Base-by-base conservation (phyloP, 352 stramenopile genomes). In the Phytophthora europaea region DNA sequence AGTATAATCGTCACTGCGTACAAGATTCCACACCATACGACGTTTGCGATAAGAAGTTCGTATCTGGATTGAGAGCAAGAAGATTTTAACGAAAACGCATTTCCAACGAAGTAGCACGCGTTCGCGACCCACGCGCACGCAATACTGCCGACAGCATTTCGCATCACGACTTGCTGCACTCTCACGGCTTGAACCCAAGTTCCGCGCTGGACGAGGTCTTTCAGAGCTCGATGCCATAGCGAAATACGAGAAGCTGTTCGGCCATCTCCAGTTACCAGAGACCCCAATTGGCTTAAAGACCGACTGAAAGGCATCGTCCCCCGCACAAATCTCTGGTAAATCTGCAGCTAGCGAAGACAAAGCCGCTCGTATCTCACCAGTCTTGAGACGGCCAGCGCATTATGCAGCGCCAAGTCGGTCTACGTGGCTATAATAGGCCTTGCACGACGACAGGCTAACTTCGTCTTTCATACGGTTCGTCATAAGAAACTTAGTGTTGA, bases 1-100 rank as follows among this genome's bases (percentile, higher is more conserved):
- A 63, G 33, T 12, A 83, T 26, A 23, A 76, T 74, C 12, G 81
- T 64, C 23, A 78, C 48, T 28, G 55, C 71, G 52, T 78, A 81
- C 16, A 76, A 65, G 16, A 71, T 7, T 8, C 72, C 55, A 28
- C 66, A 79, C 76, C 74, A 86, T 16, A 81, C 38, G 7, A 83
- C 64, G 23, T 70, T 75, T 4, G 69, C 67, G 23, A 73, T 51
- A 22, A 84, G 63, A 5, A 82, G 71, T 1, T 72, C 71, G 28
- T 40, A 55, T 40, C 64, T 66, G 10, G 60, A 65, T 23, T 83
- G 73, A 8, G 68, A 10, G 0, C 22, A n/a, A 6, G 61, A 65
- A 16, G 65, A 40, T 7, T 60, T 47, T 0, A 47, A 16, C n/a
- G 72, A 73, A 18, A 80, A 77, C 4, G 73, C 20, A 50, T 82